Percentiles rank a stretch among this genome's conserved stretches.
Evolutionary conservation across 129 eudicot species (phyloP).

Genomic region (Flaveria sonorensis): DNA sequence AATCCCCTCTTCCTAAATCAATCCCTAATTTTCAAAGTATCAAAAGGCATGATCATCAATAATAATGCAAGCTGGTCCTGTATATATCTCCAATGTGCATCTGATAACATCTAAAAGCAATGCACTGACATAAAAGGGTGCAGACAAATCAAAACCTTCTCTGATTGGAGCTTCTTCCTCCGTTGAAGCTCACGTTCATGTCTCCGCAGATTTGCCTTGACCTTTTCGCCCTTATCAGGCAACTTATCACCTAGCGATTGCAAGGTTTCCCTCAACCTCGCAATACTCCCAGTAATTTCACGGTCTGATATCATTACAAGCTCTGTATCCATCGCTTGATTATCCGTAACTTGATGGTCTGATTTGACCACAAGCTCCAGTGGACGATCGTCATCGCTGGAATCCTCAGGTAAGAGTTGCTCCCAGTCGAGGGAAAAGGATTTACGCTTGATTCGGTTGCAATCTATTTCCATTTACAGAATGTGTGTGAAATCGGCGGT

Average conservation of each 20-base stretch:
- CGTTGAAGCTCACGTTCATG: constrained; percentile 40
- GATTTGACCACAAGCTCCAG: constrained; percentile 22
- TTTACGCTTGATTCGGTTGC: constrained; percentile 19
- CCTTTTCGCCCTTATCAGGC: constrained; percentile 57
- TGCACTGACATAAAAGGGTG: constrained; percentile 13
- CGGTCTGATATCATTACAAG: constrained; percentile 8
- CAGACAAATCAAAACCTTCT: constrained; percentile 39
- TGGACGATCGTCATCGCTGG: constrained; percentile 45
- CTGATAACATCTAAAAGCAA: background rate
- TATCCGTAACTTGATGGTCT: too few species aligned
- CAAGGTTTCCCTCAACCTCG: background rate
- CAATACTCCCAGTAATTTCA: constrained; percentile 10
- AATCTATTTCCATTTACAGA: constrained; percentile 33
- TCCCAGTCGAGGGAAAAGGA: constrained; percentile 34
- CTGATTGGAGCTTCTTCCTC: constrained; percentile 6
- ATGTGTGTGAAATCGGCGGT: constrained; percentile 22
- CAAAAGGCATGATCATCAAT: background rate
- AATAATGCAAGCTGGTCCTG: background rate
- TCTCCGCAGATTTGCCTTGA: constrained; percentile 16
- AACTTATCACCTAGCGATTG: background rate
- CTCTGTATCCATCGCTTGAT: background rate
- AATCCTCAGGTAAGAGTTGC: constrained; percentile 17
- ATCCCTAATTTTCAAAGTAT: constrained; percentile 8
- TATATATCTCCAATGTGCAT: background rate
- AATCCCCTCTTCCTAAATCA: background rate